Evolutionary conservation across 768 basidiomycete species (phyloP), one percentile per base, ranked within the genome.

Genomic region (Dioszegia aurantiaca): DNA sequence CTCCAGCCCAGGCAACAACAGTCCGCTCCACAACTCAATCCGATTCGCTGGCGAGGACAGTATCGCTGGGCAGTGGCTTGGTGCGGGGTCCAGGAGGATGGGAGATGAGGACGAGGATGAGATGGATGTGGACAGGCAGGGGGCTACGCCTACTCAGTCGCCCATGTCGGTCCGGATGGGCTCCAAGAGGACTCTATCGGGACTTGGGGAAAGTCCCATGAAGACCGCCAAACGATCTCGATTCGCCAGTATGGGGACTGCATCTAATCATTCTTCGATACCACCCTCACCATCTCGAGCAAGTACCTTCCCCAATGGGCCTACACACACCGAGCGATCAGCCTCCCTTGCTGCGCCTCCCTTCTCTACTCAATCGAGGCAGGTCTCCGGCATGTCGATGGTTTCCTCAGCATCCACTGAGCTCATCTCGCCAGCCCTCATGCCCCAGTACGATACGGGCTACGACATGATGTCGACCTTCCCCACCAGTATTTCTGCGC

Each of bases 201-300:
- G 51, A 11, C 36, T 53, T 16, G 51, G 51, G 4, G n/a, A 28
- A 24, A 30, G 27, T n/a, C 51, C 51, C 24, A 42, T 42, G 40
- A n/a, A 21, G 36, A 42, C 37, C 9, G 40, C 17, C 51, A 53
- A 53, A 40, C 36, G 51, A 26, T 27, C 23, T 21, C n/a, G 51
- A 40, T 33, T 36, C 12, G 51, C 51, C 27, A 53, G 30, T 39
- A 39, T 53, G 36, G 51, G 51, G 14, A n/a, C 37, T 17, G 36
- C 51, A 14, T 53, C 51, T 12, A 53, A 39, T n/a, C 51, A 28
- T 40, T 21, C 51, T 37, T 53, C 43, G n/a, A 23, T 44, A 2
- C 51, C 51, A 5, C 51, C 31, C 21, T 53, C 36, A 12, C 31
- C 51, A 11, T 31, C 28, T 6, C n/a, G 30, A 49, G 5, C 23